Percentiles rank a stretch among this genome's conserved stretches.
Evolutionary conservation across 2,329 filamentous ascomycete species (phyloP).

Genomic region (Alternaria solani): DNA sequence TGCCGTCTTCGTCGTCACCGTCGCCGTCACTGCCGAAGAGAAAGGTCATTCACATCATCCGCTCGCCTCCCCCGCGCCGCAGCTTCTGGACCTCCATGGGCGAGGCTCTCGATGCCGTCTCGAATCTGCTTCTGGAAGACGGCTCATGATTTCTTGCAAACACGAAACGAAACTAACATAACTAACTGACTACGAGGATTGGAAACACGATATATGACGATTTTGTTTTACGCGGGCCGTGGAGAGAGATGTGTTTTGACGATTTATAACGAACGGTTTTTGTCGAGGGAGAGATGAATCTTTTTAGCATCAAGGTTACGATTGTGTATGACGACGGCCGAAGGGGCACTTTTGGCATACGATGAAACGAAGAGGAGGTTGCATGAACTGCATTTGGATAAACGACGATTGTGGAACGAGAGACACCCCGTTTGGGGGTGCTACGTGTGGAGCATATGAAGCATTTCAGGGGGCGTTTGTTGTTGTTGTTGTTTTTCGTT

Average conservation of each 20-base stretch:
- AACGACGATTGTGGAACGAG: background rate
- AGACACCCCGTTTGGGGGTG: too few species aligned
- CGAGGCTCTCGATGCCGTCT: constrained; percentile 32
- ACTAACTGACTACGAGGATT: too few species aligned
- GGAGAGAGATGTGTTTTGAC: too few species aligned
- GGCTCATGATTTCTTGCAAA: background rate
- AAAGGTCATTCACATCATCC: constrained; percentile 20
- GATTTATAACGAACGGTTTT: too few species aligned
- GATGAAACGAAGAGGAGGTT: background rate
- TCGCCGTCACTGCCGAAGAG: background rate
- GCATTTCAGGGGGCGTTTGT: background rate
- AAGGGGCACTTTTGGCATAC: too few species aligned
- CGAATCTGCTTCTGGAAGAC: constrained; percentile 18
- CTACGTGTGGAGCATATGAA: background rate
- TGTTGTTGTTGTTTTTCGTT: background rate
- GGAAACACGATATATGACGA: background rate
- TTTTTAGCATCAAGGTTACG: too few species aligned
- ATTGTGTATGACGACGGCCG: too few species aligned
- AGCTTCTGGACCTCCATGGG: constrained; percentile 35
- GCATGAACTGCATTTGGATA: background rate
- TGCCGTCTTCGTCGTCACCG: background rate
- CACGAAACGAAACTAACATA: too few species aligned
- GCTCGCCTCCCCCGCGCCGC: constrained; percentile 19
- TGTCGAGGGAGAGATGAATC: too few species aligned
- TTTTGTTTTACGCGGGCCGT: background rate